Base-by-base conservation (phyloP, 1,284 basidiomycete genomes). In the Trametes hirsuta region DNA sequence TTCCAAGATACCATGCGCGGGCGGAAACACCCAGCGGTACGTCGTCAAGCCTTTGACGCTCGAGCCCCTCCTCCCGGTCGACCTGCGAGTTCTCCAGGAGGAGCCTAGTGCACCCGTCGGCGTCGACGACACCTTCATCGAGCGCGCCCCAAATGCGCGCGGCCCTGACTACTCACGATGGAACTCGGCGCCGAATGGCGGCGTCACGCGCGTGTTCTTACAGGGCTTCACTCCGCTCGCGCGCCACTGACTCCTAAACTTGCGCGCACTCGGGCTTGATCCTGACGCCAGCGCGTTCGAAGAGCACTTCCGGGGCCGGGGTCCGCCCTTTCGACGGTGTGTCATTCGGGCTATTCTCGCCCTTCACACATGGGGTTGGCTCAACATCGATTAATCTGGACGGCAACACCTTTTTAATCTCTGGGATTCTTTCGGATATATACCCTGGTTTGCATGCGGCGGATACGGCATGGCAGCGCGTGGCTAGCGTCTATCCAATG, bases 391-490 rank as follows among this genome's bases (percentile, higher is more conserved):
- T 64, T 25, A 34, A 39, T 41, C 35, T 34, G 44, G 49, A 53
- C 2, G 15, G 51, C 24, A 54, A 64, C 44, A 34, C 40, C 30
- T 44, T 60, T 25, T 51, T 58, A 37, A 51, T 66, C 42, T 51
- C 64, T 30, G 59, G 59, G n/a, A 59, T 63, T 52, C 45, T 66
- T 35, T 64, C 66, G 52, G 64, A 68, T 42, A 8, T 68, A 25
- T 66, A 62, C 46, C 66, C 66, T 8, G 24, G 57, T 11, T n/a
- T 68, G 46, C 9, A 18, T 21, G 4, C 8, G n/a, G 11, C 66
- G 36, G 34, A 63, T 47, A 61, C 63, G 35, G 41, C 59, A 35
- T 67, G 66, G 66, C 46, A 25, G 9, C 47, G 57, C 21, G 41
- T 24, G 24, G 25, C 35, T 21, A 24, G 36, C 14, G 34, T 52